Percentiles rank a stretch among this genome's conserved stretches.
These are phyloP conservation scores for Candolleomyces eurysporus DNA, from an alignment of 768 basidiomycete genomes.

Conservation along the genomic window DNA sequence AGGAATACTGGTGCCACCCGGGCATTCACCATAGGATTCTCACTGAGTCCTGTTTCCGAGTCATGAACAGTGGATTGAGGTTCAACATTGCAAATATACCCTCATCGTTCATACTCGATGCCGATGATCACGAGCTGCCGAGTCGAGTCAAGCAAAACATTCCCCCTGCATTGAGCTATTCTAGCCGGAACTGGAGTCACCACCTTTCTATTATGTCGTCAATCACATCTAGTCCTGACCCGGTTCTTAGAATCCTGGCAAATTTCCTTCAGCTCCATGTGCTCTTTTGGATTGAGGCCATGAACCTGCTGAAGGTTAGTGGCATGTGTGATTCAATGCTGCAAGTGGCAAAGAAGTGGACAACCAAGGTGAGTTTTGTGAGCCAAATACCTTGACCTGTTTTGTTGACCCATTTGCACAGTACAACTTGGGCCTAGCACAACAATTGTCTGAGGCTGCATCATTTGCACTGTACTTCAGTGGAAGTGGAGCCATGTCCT, in stretches of 20 bases:
- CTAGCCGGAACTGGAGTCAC: slow-evolving; percentile 11
- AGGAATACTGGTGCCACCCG: slow-evolving; percentile 11
- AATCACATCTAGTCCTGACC: not conserved
- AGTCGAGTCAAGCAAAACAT: slow-evolving; percentile 14
- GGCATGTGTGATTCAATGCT: slow-evolving; percentile 1
- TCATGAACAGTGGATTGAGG: slow-evolving; percentile 14
- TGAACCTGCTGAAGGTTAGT: slow-evolving; percentile 1
- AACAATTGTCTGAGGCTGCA: not conserved
- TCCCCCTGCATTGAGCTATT: slow-evolving; percentile 6
- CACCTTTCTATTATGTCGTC: slow-evolving; percentile 1
- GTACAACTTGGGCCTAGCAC: not conserved
- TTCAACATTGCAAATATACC: slow-evolving; percentile 22
- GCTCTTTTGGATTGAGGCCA: slow-evolving; percentile 9
- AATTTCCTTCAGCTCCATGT: slow-evolving; percentile 7
- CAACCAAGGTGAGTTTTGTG: not conserved
- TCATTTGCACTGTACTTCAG: slow-evolving; percentile 4
- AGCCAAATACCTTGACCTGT: not conserved
- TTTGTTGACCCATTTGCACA: not conserved
- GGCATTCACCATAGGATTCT: slow-evolving; percentile 12
- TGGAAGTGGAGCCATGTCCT: not conserved
- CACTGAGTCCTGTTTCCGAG: slow-evolving; percentile 13
- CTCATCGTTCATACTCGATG: slow-evolving; percentile 16
- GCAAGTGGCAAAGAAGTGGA: not conserved
- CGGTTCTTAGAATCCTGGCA: slow-evolving; percentile 1
- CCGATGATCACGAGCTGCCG: slow-evolving; percentile 2